These are phyloP conservation scores for Tuber melanosporum DNA, from an alignment of 495 filamentous ascomycete genomes.

Conservation along the genomic window DNA sequence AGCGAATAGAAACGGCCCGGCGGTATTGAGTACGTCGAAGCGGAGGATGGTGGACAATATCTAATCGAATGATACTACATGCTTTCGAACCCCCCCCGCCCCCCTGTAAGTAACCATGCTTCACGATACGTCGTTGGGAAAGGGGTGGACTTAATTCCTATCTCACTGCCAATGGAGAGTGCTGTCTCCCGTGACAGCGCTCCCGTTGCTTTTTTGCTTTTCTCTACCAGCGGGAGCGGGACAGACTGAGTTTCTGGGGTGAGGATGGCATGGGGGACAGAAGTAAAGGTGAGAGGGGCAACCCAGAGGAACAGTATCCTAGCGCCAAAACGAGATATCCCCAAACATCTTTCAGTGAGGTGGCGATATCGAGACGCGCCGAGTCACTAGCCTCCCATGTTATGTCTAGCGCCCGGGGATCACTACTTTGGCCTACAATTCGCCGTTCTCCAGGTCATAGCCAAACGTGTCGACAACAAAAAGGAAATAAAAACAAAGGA, in stretches of 20 bases:
- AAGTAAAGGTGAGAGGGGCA: conserved; percentile 5
- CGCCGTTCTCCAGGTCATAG: conserved; percentile 12
- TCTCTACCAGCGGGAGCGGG: conserved; percentile 33
- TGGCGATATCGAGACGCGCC: conserved; percentile 30
- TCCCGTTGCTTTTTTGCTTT: conserved; percentile 20
- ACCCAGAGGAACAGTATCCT: neutral
- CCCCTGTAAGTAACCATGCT: conserved; percentile 3
- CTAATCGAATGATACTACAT: conserved; percentile 33
- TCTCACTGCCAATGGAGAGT: conserved; percentile 15
- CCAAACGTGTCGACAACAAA: conserved; percentile 11
- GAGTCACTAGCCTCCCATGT: conserved; percentile 21
- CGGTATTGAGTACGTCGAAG: conserved; percentile 28
- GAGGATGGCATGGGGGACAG: conserved; percentile 5
- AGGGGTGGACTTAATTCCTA: conserved; percentile 18
- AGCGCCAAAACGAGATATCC: conserved; percentile 26
- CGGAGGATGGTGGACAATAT: conserved; percentile 24
- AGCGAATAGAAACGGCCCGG: conserved; percentile 22
- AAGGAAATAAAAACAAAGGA: conserved; percentile 7
- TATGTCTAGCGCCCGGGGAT: conserved; percentile 23
- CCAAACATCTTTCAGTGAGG: conserved; percentile 25
- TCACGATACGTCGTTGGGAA: neutral
- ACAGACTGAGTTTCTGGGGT: conserved; percentile 7
- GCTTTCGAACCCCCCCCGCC: conserved; percentile 20
- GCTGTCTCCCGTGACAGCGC: conserved; percentile 34
- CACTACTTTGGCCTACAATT: conserved; percentile 23